A percentile compares a stretch with the other conserved stretches of the same genome.
Conservation (phyloP, 2,329 filamentous ascomycete species). For the Colletotrichum chrysophilum region DNA sequence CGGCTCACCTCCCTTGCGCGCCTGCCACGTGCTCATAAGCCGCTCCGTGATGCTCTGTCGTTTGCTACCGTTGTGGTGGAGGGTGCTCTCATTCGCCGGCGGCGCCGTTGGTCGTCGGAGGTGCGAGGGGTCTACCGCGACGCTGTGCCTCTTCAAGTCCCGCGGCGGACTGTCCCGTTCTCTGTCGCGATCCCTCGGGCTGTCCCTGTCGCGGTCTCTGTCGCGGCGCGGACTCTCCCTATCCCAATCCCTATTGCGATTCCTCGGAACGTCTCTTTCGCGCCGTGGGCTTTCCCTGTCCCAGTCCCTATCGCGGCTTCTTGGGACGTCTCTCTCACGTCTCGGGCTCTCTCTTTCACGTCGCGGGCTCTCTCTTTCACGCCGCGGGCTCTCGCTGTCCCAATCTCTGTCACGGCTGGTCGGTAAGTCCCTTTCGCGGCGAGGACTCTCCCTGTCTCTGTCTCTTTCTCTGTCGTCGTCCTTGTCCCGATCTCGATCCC, state of each 20-base stretch:
- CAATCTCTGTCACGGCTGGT: not conserved
- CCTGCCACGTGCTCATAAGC: constrained; percentile 31
- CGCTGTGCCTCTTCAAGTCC: constrained; percentile 23
- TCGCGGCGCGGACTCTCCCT: constrained; percentile 18
- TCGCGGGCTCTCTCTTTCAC: not conserved
- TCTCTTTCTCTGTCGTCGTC: constrained; percentile 14
- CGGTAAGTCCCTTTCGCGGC: not conserved
- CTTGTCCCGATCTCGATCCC: constrained; percentile 14
- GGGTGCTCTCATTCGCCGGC: constrained; percentile 4
- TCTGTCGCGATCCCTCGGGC: constrained; percentile 4
- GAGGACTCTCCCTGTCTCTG: constrained; percentile 3
- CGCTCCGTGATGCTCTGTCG: constrained; percentile 47
- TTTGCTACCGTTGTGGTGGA: constrained; percentile 30
- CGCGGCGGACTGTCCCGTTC: constrained; percentile 22
- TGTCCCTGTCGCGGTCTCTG: constrained; percentile 2
- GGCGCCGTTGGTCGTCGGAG: not conserved
- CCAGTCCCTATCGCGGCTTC: constrained; percentile 1
- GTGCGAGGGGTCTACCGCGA: constrained; percentile 11
- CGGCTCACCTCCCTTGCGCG: constrained; percentile 17
- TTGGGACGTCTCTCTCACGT: not conserved
- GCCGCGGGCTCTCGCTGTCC: constrained; percentile 2
- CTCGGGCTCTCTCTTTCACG: not conserved
- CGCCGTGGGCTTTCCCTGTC: not conserved
- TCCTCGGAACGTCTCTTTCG: not conserved
- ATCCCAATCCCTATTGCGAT: constrained; percentile 25